Base-by-base conservation (phyloP, 139 green algal genomes). In the Edaphochlamys debaryana region DNA sequence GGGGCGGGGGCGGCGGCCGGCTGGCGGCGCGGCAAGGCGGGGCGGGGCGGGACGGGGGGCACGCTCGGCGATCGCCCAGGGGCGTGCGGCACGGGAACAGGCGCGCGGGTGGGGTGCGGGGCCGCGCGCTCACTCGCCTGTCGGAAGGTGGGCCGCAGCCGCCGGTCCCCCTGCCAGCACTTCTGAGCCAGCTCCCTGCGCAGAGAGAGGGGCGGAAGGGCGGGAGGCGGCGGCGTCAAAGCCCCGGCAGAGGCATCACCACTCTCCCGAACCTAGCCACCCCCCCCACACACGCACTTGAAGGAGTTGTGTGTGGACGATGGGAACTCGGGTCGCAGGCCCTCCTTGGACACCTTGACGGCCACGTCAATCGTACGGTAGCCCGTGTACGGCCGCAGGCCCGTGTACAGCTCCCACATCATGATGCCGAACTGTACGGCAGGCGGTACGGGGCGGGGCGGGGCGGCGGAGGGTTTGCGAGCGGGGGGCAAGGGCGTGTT, bases 381-480 rank as follows among this genome's bases (percentile, higher is more conserved):
- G 42, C 80, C 80, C 27, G 73, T 75, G 80, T 86, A 86, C 3
- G 80, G 80, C 42, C 80, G 80, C 60, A 80, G 45, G 15, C 80
- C 80, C 50, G 70, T 86, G 80, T 86, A 86, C 70, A 86, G 80
- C 80, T 86, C 80, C 80, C 80, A 83, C 77, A 63, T 63, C 56
- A 63, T 63, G 22, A 63, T 63, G 7, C 56, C 56, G 56, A 63
- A 63, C 56, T 54, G 45, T 9, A 13, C 45, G 13, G 45, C 11
- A 13, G 11, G 45, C 11, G 45, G 45, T 13, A 13, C 45, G 45
- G 11, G 13, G 45, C 9, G 45, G 45, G 45, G 13, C 11, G 45
- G 45, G 45, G 45, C 45, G 13, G 45, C 13, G 45, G 45, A 54
- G 13, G 45, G 45, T 9, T 54, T 9, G 45, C 13, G 45, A 54